These are phyloP conservation scores for Aphanocladium album DNA, from an alignment of 2,329 filamentous ascomycete species.

Conservation along the genomic window DNA sequence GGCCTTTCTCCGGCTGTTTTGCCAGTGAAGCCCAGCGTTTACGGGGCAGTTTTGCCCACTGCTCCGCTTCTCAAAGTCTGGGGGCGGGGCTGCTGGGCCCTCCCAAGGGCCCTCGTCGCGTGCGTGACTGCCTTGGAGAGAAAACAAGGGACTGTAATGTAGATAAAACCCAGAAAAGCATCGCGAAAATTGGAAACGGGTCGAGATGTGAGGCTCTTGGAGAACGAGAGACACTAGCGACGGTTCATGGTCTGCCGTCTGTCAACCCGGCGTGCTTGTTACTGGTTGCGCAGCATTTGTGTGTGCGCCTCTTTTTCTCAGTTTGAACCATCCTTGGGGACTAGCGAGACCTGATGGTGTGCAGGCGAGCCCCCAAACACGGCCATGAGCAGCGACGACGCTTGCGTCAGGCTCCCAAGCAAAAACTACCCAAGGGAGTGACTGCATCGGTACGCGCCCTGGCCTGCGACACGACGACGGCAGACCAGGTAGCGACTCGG, in stretches of 20 bases:
- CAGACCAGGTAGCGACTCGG: background rate
- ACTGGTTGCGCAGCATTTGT: background rate
- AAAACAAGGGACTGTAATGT: background rate
- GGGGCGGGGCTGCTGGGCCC: slow-evolving; percentile 1
- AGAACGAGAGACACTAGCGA: background rate
- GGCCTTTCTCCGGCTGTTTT: background rate
- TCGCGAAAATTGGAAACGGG: background rate
- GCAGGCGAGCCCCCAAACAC: background rate
- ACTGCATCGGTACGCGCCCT: background rate
- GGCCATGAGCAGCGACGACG: background rate
- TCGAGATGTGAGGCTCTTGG: background rate
- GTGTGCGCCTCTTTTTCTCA: background rate
- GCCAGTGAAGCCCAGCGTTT: background rate
- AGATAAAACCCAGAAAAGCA: background rate
- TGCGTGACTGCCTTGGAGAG: background rate
- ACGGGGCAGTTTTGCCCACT: background rate
- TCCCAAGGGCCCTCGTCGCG: background rate
- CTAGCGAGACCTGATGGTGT: background rate
- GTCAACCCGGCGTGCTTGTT: background rate
- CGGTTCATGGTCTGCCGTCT: background rate
- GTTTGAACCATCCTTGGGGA: too few species aligned
- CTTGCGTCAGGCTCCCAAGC: background rate
- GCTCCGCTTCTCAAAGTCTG: slow-evolving; percentile 2
- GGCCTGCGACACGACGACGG: background rate
- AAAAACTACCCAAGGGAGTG: background rate